Evolutionary conservation across 2,329 filamentous ascomycete species (phyloP).

Genomic region (Stromatinia cepivora): DNA sequence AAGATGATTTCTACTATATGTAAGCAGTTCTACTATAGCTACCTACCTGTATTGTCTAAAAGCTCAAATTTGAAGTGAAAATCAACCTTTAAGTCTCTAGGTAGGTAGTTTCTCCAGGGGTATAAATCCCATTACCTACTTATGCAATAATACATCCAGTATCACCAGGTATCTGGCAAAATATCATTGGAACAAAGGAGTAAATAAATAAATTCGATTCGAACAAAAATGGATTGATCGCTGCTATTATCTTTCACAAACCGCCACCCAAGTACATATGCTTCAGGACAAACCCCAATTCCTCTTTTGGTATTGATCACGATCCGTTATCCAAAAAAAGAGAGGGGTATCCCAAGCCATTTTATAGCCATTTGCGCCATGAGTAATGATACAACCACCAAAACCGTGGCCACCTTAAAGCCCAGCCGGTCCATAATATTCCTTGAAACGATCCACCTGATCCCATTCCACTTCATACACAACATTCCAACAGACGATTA

Average conservation of each 20-base stretch:
- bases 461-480: slow-evolving; percentile 57
- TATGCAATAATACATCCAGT: background rate
- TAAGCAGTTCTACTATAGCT: too few species aligned
- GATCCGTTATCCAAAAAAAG: background rate
- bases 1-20: too few species aligned
- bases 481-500: slow-evolving; percentile 66
- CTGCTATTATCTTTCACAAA: background rate
- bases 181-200: background rate
- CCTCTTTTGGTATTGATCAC: background rate
- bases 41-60: too few species aligned
- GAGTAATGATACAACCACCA: background rate
- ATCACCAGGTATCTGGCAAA: background rate
- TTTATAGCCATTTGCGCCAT: slow-evolving; percentile 10
- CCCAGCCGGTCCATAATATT: slow-evolving; percentile 61
- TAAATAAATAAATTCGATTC: background rate
- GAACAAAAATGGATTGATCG: background rate
- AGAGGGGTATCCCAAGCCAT: background rate
- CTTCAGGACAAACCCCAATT: background rate
- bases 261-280: background rate
- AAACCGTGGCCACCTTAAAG: slow-evolving; percentile 4
- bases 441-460: slow-evolving; percentile 59
- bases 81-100: too few species aligned
- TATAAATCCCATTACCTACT: too few species aligned
- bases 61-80: too few species aligned
- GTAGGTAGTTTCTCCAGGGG: background rate